A percentile compares a stretch with the other conserved stretches of the same genome.
Evolutionary conservation across 2,329 filamentous ascomycete genomes (phyloP).

Genomic region (Venturia nashicola): DNA sequence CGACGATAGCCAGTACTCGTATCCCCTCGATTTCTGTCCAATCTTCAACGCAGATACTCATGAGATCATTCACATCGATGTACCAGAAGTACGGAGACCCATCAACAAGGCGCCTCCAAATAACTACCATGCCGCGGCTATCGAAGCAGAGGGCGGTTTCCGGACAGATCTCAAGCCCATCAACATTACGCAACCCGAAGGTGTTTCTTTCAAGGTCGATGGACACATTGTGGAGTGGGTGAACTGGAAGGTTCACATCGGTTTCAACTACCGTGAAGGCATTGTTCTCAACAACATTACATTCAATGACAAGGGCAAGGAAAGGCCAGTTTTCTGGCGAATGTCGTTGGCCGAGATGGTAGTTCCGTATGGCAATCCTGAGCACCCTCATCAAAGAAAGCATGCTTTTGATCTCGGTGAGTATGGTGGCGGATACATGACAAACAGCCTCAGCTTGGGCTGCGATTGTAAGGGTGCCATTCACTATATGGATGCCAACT

Average conservation of each 20-base stretch:
- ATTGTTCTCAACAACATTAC: conserved; percentile 84
- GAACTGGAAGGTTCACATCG: conserved; percentile 86
- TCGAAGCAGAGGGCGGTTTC: conserved; percentile 65
- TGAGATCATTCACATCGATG: conserved; percentile 69
- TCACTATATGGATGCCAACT: conserved; percentile 80
- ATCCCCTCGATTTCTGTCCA: conserved; percentile 85
- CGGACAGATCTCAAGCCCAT: conserved; percentile 72
- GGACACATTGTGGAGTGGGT: conserved; percentile 74
- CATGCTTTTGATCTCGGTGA: conserved; percentile 73
- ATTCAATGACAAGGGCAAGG: conserved; percentile 69
- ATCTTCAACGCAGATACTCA: conserved; percentile 76
- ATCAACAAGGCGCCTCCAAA: conserved; percentile 59
- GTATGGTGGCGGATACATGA: conserved; percentile 74
- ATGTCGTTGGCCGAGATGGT: conserved; percentile 90
- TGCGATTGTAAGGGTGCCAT: conserved; percentile 86
- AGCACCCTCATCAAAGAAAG: conserved; percentile 68
- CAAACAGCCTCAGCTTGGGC: conserved; percentile 62
- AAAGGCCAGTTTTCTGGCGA: conserved; percentile 75
- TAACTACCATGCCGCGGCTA: conserved; percentile 66
- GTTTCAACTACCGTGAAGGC: conserved; percentile 90
- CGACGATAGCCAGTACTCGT: conserved; percentile 84
- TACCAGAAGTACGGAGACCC: conserved; percentile 65
- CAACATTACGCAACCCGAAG: conserved; percentile 77
- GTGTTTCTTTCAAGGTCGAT: conserved; percentile 71
- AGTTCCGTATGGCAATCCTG: conserved; percentile 74